These are phyloP conservation scores for Talaromyces funiculosus DNA, from an alignment of 2,329 filamentous ascomycete species.

Conservation along the genomic window DNA sequence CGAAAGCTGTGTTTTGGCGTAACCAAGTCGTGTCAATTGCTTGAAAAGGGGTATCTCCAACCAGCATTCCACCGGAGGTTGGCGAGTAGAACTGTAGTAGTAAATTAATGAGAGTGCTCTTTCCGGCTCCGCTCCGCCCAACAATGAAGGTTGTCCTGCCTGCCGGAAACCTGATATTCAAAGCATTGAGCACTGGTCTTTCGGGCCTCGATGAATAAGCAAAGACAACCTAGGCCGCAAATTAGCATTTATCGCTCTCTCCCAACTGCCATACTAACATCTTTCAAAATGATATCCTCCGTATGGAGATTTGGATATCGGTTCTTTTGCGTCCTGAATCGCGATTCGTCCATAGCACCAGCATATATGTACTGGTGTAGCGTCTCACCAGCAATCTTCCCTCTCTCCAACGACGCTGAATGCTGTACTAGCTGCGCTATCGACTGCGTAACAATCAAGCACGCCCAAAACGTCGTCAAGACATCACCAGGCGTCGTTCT, in stretches of 20 bases:
- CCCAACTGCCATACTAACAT: conserved; percentile 45
- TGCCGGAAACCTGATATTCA: conserved; percentile 64
- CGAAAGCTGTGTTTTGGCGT: conserved; percentile 67
- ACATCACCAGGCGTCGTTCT: conserved; percentile 59
- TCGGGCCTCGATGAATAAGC: conserved; percentile 68
- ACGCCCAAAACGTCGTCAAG: conserved; percentile 79
- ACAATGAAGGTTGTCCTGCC: conserved; percentile 74
- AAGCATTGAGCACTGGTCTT: conserved; percentile 54
- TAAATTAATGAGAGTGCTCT: conserved; percentile 80
- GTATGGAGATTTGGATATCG: conserved; percentile 42
- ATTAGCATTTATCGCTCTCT: neutral
- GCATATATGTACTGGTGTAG: conserved; percentile 48
- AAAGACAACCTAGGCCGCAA: conserved; percentile 62
- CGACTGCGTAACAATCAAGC: conserved; percentile 68
- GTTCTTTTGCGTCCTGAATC: conserved; percentile 19
- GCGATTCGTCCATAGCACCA: conserved; percentile 13
- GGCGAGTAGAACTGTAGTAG: conserved; percentile 72
- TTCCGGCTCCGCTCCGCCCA: conserved; percentile 83
- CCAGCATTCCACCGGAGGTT: conserved; percentile 56
- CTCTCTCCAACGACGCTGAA: conserved; percentile 71
- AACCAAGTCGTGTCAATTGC: conserved; percentile 65
- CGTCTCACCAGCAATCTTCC: conserved; percentile 64
- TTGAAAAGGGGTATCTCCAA: conserved; percentile 62
- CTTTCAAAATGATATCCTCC: conserved; percentile 64
- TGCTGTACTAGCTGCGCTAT: conserved; percentile 71